These are phyloP conservation scores for Neofusicoccum cordaticola DNA, from an alignment of 2,329 filamentous ascomycete species.

Conservation along the genomic window DNA sequence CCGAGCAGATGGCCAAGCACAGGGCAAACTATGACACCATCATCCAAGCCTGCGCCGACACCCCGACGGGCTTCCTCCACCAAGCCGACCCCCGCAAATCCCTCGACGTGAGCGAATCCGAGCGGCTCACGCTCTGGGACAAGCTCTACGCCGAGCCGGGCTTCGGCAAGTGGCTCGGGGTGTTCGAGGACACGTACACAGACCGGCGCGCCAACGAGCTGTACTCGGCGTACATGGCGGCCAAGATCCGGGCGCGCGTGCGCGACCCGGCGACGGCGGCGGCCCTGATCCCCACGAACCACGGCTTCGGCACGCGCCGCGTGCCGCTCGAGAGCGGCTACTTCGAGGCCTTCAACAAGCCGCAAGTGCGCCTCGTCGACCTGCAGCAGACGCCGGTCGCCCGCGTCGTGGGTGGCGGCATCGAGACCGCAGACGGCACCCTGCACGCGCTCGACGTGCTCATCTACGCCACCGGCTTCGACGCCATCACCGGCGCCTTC, in stretches of 20 bases:
- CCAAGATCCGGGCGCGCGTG: constrained; percentile 36
- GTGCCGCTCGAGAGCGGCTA: constrained; percentile 30
- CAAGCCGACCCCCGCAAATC: constrained; percentile 28
- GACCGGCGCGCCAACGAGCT: constrained; percentile 25
- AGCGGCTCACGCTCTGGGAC: constrained; percentile 30
- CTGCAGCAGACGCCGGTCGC: constrained; percentile 36
- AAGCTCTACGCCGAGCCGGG: constrained; percentile 35
- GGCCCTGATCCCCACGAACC: constrained; percentile 50
- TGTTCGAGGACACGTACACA: constrained; percentile 28
- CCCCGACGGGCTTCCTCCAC: constrained; percentile 30
- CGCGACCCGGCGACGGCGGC: constrained; percentile 49
- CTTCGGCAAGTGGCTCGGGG: constrained; percentile 35
- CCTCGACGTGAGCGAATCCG: constrained; percentile 33
- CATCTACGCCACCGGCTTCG: constrained; percentile 29
- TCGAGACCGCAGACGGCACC: constrained; percentile 47
- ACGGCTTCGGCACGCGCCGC: constrained; percentile 48
- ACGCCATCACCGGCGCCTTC: constrained; percentile 23
- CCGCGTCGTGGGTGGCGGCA: constrained; percentile 43
- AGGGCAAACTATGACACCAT: constrained; percentile 33
- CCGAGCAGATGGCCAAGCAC: constrained; percentile 33
- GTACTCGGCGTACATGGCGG: constrained; percentile 28
- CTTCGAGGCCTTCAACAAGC: constrained; percentile 31
- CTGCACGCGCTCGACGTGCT: constrained; percentile 48
- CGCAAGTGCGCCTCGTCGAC: constrained; percentile 47
- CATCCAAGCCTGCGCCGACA: constrained; percentile 25